These are phyloP conservation scores for Westerdykella sp. DNA, from an alignment of 2,329 filamentous ascomycete genomes.

Conservation along the genomic window DNA sequence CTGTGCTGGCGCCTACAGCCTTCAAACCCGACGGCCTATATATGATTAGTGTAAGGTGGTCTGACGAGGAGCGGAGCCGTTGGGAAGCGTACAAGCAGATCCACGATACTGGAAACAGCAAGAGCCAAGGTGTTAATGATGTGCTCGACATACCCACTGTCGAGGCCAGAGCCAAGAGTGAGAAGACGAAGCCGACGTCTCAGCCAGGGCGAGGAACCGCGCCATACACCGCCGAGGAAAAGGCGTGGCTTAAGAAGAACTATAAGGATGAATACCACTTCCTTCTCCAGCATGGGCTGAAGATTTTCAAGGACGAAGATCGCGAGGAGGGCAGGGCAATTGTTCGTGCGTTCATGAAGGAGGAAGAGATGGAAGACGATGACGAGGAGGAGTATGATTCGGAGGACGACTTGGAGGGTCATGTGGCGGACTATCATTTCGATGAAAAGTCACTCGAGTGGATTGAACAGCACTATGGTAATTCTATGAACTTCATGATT, in stretches of 20 bases:
- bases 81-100: neutral
- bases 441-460: conserved; percentile 4
- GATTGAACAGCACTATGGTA: conserved; percentile 9
- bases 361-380: neutral
- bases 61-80: neutral
- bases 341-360: conserved; percentile 22
- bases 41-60: neutral
- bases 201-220: neutral
- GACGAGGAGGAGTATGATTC: conserved; percentile 3
- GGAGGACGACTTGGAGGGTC: conserved; percentile 5
- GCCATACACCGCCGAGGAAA: conserved; percentile 20
- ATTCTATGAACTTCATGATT: conserved; percentile 10
- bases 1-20: neutral
- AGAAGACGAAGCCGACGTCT: too few species aligned
- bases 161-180: neutral
- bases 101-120: neutral
- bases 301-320: conserved; percentile 36
- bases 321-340: conserved; percentile 32
- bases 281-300: conserved; percentile 24
- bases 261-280: conserved; percentile 33
- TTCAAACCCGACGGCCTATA: neutral
- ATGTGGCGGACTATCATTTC: conserved; percentile 9
- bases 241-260: conserved; percentile 32
- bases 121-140: neutral
- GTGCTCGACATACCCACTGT: neutral